Evolutionary conservation across 2,329 filamentous ascomycete species (phyloP).

Genomic region (Aureobasidium sp.): DNA sequence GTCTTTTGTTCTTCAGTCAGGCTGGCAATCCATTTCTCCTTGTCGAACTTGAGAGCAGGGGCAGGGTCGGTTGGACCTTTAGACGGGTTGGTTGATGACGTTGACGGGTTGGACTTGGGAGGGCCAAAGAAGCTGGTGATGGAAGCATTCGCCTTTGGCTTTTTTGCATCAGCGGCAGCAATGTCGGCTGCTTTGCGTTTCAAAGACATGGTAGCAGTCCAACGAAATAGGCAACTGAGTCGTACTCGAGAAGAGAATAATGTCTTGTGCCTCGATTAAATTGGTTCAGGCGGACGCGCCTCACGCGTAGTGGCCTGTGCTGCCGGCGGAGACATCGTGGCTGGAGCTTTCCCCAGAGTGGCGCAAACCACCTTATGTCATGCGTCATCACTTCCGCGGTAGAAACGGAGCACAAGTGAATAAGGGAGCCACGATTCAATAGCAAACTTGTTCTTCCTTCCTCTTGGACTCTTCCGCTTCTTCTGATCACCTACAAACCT

Average conservation of each 20-base stretch:
- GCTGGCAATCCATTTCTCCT: conserved; percentile 77
- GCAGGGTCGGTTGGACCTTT: conserved; percentile 24
- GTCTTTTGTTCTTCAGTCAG: conserved; percentile 75
- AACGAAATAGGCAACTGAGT: neutral
- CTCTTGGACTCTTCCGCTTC: neutral
- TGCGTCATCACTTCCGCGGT: neutral
- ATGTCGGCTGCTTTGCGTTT: conserved; percentile 44
- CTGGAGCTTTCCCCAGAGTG: conserved; percentile 1
- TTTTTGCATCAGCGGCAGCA: conserved; percentile 41
- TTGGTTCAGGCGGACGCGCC: neutral
- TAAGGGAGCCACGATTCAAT: neutral
- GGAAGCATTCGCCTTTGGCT: conserved; percentile 56
- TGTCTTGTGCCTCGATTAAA: neutral
- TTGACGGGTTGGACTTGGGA: conserved; percentile 45
- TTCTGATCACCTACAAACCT: neutral
- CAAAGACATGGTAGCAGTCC: conserved; percentile 35
- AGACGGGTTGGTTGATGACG: conserved; percentile 26
- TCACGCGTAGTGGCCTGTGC: neutral
- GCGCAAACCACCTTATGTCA: neutral
- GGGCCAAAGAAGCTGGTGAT: conserved; percentile 86
- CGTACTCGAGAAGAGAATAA: neutral
- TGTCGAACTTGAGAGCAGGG: conserved; percentile 61
- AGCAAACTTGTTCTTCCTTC: neutral
- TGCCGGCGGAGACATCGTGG: neutral
- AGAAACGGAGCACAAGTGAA: neutral